These are phyloP conservation scores for Sanghuangporus sanghuang DNA, from an alignment of 1,284 basidiomycete species.

Conservation along the genomic window DNA sequence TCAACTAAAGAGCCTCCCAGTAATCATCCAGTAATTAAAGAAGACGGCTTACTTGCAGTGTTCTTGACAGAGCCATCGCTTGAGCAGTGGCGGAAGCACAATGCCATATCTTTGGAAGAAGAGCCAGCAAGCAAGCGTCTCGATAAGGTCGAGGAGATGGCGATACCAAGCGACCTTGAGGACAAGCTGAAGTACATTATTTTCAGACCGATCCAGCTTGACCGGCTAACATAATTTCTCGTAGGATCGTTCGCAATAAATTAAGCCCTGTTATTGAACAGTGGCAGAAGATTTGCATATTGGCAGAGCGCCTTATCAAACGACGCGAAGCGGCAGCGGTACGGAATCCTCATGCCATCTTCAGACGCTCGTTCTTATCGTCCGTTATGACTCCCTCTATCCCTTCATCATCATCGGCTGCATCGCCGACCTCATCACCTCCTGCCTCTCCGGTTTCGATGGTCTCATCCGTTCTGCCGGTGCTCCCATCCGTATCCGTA, in stretches of 20 bases:
- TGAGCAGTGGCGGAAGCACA: conserved; percentile 81
- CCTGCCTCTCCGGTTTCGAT: conserved; percentile 21
- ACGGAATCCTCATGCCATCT: conserved; percentile 58
- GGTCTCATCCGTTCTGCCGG: conserved; percentile 28
- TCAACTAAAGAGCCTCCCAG: conserved; percentile 32
- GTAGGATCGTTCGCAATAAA: conserved; percentile 64
- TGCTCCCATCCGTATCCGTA: conserved; percentile 20
- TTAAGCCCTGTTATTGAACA: conserved; percentile 77
- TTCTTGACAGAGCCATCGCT: conserved; percentile 82
- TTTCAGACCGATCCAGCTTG: conserved; percentile 1
- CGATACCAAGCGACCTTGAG: conserved; percentile 86
- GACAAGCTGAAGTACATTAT: conserved; percentile 72
- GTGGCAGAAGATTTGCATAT: conserved; percentile 84
- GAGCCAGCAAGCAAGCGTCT: conserved; percentile 80
- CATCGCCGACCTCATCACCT: conserved; percentile 26
- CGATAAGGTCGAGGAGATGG: conserved; percentile 83
- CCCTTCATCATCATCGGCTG: conserved; percentile 29
- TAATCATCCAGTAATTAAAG: conserved; percentile 86
- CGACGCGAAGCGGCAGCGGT: conserved; percentile 85
- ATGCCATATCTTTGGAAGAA: conserved; percentile 73
- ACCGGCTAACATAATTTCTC: background rate
- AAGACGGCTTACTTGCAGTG: conserved; percentile 75
- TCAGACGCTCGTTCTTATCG: conserved; percentile 44
- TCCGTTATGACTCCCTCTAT: conserved; percentile 29
- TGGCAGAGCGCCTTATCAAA: conserved; percentile 81